A percentile compares a stretch with the other conserved stretches of the same genome.
Evolutionary conservation across 2,329 filamentous ascomycete genomes (phyloP).

Genomic region (Nannizziopsis arthrosporioides): DNA sequence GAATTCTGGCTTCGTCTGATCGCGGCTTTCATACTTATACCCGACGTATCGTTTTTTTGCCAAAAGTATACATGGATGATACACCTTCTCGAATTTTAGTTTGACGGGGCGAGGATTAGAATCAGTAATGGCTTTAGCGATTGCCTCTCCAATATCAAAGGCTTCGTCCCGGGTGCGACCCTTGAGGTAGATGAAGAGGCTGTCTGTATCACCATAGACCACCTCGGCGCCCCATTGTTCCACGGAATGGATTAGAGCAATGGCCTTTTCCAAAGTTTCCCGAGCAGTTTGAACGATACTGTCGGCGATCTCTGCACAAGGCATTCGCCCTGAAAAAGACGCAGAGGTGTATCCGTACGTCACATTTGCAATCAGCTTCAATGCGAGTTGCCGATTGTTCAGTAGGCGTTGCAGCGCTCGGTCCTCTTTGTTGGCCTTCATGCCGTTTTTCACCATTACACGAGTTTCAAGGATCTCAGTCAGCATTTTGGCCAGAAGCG

Average conservation of each 20-base stretch:
- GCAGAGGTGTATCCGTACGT: conserved; percentile 97
- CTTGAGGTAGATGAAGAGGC: conserved; percentile 78
- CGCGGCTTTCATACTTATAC: conserved; percentile 79
- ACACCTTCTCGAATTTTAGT: conserved; percentile 97
- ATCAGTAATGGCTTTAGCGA: conserved; percentile 72
- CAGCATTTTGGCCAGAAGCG: conserved; percentile 88
- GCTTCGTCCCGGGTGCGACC: conserved; percentile 79
- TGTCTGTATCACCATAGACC: conserved; percentile 96
- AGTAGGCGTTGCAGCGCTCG: conserved; percentile 72
- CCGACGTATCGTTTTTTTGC: conserved; percentile 98
- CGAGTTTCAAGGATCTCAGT: conserved; percentile 90
- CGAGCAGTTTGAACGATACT: conserved; percentile 94
- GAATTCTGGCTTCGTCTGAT: conserved; percentile 71
- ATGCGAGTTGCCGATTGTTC: conserved; percentile 83
- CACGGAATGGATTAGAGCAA: conserved; percentile 81
- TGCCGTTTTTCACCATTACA: conserved; percentile 94
- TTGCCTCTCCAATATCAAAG: conserved; percentile 86
- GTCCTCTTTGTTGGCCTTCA: conserved; percentile 88
- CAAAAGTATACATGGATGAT: conserved; percentile 83
- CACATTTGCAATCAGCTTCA: conserved; percentile 96
- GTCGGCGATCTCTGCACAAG: conserved; percentile 93
- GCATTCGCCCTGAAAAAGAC: conserved; percentile 94
- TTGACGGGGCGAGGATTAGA: conserved; percentile 87
- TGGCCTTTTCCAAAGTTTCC: conserved; percentile 87
- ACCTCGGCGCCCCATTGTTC: conserved; percentile 87